A percentile compares a stretch with the other conserved stretches of the same genome.
phyloP scores from a whole-genome alignment of 73 alveolate species.

The Blepharisma japonicum region DNA sequence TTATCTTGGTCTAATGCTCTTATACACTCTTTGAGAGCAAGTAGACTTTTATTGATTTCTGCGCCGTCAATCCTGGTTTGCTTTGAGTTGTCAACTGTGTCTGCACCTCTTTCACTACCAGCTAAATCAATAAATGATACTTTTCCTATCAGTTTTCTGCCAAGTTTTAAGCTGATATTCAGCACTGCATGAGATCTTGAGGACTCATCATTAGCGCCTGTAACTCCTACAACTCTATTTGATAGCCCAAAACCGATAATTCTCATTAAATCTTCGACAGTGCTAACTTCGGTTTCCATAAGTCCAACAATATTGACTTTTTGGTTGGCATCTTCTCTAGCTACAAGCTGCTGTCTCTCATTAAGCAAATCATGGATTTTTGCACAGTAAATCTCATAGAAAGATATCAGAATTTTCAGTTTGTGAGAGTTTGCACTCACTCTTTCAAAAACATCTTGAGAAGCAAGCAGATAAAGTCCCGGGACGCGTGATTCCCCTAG shows the following conservation, averaged over 20 bases:
- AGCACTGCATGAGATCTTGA: constrained; percentile 65
- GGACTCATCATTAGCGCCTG: constrained; percentile 51
- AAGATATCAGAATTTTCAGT: constrained; percentile 79
- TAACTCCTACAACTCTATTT: constrained; percentile 64
- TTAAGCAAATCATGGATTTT: constrained; percentile 97
- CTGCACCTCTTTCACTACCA: constrained; percentile 99
- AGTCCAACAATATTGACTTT: constrained; percentile 96
- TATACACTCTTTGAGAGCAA: constrained; percentile 99
- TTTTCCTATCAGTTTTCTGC: constrained; percentile 60
- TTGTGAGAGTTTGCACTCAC: constrained; percentile 46
- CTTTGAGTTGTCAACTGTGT: constrained; percentile 93
- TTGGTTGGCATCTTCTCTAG: constrained; percentile 98
- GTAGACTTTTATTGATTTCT: constrained; percentile 98
- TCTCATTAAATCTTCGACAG: constrained; percentile 66
- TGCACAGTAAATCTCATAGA: constrained; percentile 99
- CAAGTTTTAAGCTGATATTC: constrained; percentile 36
- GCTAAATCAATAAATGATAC: constrained; percentile 84
- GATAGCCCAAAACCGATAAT: constrained; percentile 74
- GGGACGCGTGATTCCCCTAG: constrained; percentile 75
- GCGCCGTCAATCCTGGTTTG: constrained; percentile 99
- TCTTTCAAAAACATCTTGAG: constrained; percentile 84
- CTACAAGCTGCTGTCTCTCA: constrained; percentile 82
- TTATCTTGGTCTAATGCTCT: constrained; percentile 98
- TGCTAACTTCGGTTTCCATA: constrained; percentile 62
- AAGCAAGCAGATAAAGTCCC: constrained; percentile 97